These are phyloP conservation scores for Vitis cinerea DNA, from an alignment of 164 flowering plant genomes.

Conservation along the genomic window DNA sequence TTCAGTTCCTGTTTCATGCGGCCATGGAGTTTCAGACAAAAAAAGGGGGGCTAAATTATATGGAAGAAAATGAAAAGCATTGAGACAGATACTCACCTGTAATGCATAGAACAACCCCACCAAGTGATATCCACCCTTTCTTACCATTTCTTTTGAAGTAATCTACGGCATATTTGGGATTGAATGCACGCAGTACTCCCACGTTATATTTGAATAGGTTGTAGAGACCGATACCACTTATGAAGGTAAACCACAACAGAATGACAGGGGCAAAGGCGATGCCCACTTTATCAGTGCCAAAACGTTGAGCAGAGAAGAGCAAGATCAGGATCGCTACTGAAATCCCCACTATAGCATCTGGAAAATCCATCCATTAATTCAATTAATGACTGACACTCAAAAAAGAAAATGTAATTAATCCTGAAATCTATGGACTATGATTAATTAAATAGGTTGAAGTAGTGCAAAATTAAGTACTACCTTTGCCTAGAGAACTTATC, in stretches of 20 bases:
- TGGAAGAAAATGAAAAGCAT: neutral
- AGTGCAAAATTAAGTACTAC: slow-evolving; percentile 19
- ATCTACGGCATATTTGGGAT: slow-evolving; percentile 54
- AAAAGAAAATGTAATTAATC: too few relatives aligned
- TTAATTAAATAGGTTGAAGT: too few relatives aligned
- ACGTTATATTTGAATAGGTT: slow-evolving; percentile 57
- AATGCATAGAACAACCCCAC: slow-evolving; percentile 73
- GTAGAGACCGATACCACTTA: slow-evolving; percentile 63
- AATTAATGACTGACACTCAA: neutral
- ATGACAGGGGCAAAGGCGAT: slow-evolving; percentile 68
- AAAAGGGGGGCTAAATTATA: too few relatives aligned
- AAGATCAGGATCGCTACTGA: slow-evolving; percentile 64
- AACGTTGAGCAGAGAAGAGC: slow-evolving; percentile 58
- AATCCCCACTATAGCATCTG: slow-evolving; percentile 60
- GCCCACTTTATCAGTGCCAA: slow-evolving; percentile 87
- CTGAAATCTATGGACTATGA: too few relatives aligned
- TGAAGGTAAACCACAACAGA: slow-evolving; percentile 60
- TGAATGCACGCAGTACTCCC: slow-evolving; percentile 55
- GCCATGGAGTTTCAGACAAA: neutral
- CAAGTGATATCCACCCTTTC: slow-evolving; percentile 76
- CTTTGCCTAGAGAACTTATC: slow-evolving; percentile 43
- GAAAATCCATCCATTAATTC: slow-evolving; percentile 3
- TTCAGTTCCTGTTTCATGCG: slow-evolving; percentile 67
- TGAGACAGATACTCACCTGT: slow-evolving; percentile 40
- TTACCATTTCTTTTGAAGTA: slow-evolving; percentile 67